Conservation (phyloP, 768 basidiomycete genomes). For the Mycena olivaceomarginata region DNA sequence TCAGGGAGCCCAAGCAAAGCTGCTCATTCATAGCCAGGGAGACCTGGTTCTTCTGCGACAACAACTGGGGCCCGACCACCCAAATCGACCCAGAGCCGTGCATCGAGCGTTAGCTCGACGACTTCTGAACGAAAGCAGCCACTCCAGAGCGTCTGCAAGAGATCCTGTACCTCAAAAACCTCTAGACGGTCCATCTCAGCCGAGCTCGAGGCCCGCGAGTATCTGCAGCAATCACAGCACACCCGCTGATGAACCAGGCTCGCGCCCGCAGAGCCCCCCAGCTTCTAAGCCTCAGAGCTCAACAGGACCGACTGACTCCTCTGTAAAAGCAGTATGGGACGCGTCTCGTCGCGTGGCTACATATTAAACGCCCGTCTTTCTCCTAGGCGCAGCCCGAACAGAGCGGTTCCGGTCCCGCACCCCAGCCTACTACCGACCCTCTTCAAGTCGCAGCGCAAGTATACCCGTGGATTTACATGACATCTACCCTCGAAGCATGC, state of each 20-base stretch:
- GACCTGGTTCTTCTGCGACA: conserved; percentile 15
- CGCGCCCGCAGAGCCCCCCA: background rate
- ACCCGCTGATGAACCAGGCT: background rate
- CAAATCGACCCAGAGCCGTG: conserved; percentile 19
- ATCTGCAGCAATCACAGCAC: conserved; percentile 16
- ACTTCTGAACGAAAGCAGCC: conserved; percentile 16
- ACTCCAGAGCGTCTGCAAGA: background rate
- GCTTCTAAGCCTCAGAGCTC: background rate
- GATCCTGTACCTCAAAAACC: background rate
- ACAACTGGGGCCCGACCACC: background rate
- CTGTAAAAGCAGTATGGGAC: conserved; percentile 16
- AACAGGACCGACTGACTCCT: background rate
- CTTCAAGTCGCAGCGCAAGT: conserved; percentile 71
- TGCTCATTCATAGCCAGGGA: conserved; percentile 29
- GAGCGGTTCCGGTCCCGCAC: conserved; percentile 30
- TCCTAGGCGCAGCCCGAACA: conserved; percentile 22
- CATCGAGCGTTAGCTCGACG: conserved; percentile 37
- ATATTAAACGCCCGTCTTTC: background rate
- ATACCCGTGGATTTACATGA: conserved; percentile 79
- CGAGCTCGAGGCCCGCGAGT: conserved; percentile 25
- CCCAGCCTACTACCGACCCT: conserved; percentile 58
- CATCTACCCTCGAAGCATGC: conserved; percentile 71
- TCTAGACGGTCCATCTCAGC: background rate
- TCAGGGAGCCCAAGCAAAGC: background rate
- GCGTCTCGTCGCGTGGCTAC: conserved; percentile 19